Evolutionary conservation across 2,329 filamentous ascomycete genomes (phyloP).

Genomic region (Hymenoscyphus fructigenus): DNA sequence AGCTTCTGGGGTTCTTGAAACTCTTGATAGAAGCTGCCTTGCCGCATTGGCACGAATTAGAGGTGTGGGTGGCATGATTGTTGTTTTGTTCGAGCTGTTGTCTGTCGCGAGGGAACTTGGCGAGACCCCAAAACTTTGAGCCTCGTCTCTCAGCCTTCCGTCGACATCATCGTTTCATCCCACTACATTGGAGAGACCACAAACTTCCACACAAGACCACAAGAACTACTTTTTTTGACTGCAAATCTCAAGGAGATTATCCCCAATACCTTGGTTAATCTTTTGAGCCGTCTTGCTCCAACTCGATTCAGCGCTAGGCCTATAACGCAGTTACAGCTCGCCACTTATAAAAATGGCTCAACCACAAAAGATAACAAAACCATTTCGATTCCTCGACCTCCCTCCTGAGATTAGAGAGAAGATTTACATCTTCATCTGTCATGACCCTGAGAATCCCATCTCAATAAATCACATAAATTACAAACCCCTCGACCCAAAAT

Average conservation of each 20-base stretch:
- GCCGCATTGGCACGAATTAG: constrained; percentile 21
- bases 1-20: constrained; percentile 13
- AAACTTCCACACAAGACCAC: neutral
- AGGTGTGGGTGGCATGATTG: constrained; percentile 26
- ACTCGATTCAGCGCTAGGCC: neutral
- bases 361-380: constrained; percentile 6
- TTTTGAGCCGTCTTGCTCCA: neutral
- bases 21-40: constrained; percentile 11
- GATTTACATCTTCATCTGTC: constrained; percentile 27
- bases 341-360: neutral
- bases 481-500: neutral
- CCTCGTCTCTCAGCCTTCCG: constrained; percentile 22
- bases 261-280: neutral
- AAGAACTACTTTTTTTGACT: neutral
- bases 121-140: constrained; percentile 3
- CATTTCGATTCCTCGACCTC: constrained; percentile 31
- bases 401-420: constrained; percentile 32
- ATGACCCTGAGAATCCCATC: constrained; percentile 12
- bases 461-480: neutral
- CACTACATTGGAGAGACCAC: neutral
- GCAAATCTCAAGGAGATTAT: neutral
- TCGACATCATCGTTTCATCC: neutral
- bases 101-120: neutral
- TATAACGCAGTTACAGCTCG: neutral
- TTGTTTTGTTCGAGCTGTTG: constrained; percentile 6